phyloP scores from a whole-genome alignment of 192 early-diverging fungal species.

The Coemansia sp. region DNA sequence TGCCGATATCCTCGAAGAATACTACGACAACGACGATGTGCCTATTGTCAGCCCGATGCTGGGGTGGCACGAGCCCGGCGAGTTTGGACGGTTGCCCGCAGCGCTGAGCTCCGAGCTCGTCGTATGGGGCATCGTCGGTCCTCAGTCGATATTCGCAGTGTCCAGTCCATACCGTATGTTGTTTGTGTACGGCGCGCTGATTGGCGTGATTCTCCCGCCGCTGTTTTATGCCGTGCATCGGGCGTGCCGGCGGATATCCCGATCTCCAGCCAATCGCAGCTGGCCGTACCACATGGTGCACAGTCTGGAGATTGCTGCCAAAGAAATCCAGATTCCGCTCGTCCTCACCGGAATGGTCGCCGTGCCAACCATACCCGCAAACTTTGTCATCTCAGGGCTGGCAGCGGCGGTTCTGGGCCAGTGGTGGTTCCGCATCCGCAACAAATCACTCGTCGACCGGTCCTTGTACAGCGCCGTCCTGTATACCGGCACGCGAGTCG shows the following conservation, averaged over 20 bases:
- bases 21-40: conserved; percentile 1
- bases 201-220: conserved; percentile 27
- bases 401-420: conserved; percentile 35
- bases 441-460: conserved; percentile 35
- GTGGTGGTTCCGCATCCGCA: conserved; percentile 15
- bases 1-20: conserved; percentile 8
- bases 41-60: conserved; percentile 7
- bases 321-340: conserved; percentile 32
- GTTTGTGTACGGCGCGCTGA: conserved; percentile 38
- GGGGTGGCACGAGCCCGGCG: conserved; percentile 50
- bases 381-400: conserved; percentile 42
- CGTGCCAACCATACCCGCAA: conserved; percentile 45
- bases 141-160: conserved; percentile 30
- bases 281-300: background rate
- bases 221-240: conserved; percentile 8
- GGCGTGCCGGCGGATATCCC: conserved; percentile 1
- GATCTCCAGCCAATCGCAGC: background rate
- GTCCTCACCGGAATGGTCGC: conserved; percentile 52
- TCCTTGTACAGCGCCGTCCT: conserved; percentile 46
- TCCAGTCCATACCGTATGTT: conserved; percentile 43
- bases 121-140: conserved; percentile 52
- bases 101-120: conserved; percentile 49
- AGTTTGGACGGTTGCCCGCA: conserved; percentile 45
- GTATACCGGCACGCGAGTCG: conserved; percentile 40
- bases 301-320: conserved; percentile 5